Evolutionary conservation across 805 yeast species (phyloP), one percentile per base, ranked within the genome.

Genomic region (Diddensiella caesifluorescens): DNA sequence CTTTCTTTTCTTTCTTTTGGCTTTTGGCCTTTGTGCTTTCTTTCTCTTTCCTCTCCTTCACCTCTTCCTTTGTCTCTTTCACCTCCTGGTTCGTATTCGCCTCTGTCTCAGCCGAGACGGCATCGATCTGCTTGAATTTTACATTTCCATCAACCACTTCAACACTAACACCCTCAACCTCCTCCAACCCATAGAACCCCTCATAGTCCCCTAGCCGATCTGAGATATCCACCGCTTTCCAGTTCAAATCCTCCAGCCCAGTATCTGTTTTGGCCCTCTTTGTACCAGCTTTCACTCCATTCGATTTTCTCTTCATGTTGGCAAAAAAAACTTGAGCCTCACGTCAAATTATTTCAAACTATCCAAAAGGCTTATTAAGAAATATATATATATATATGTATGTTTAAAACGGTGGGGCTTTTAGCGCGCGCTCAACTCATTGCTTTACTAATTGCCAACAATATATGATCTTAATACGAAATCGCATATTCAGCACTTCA

Each of bases 161-260:
- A 4, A 90, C 89, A 54, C 74, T 89, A 25, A 90, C 97, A 33
- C 96, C 97, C 44, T 87, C 96, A 38, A 92, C 72, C 59, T 90
- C 97, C 60, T 90, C 98, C 26, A 92, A 66, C 0, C 97, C 98
- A 59, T 80, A 87, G 54, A 89, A 82, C 0, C 96, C 96, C 50
- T 84, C 89, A 56, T 83, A 85, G 61, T 87, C 95, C 46, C 80
- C 95, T 38, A 85, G 63, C 20, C 86, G 80, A 49, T 85, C 90
- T 3, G 94, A 90, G 39, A 89, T 73, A 2, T 80, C 83, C 5
- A 89, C 95, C 2, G 80, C 59, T 50, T 82, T 83, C 98, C 98
- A 90, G 5, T 50, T 35, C 34, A 64, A 45, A 15, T 59, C 56
- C 34, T 62, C 50, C 23, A 52, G 34, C 19, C 38, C 27, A 18